Evolutionary conservation across 129 eudicot species (phyloP).

Genomic region (Helichrysum umbraculigerum): DNA sequence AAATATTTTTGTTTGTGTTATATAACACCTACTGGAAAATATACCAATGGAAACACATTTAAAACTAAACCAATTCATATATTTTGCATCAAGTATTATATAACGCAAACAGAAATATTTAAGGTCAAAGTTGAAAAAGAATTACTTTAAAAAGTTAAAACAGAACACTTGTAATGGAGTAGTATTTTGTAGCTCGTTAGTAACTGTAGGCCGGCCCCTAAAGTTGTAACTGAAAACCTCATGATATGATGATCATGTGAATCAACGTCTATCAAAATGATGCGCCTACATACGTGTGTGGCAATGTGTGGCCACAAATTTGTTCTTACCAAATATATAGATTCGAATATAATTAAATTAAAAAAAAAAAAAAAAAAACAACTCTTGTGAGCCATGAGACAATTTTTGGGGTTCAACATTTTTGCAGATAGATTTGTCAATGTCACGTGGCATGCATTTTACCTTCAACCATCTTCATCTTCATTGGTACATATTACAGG

Average conservation of each 20-base stretch:
- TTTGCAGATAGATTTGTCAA: conserved; percentile 28
- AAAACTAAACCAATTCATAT: too few relatives aligned
- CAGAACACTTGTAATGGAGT: too few relatives aligned
- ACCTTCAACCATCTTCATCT: not conserved
- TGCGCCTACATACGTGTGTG: not conserved
- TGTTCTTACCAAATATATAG: not conserved
- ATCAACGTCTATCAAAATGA: not conserved
- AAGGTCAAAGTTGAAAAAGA: too few relatives aligned
- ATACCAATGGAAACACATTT: too few relatives aligned
- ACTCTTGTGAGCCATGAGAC: conserved; percentile 18
- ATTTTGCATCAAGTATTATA: too few relatives aligned
- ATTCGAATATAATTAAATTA: too few relatives aligned
- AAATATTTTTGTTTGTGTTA: too few relatives aligned
- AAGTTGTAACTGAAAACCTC: not conserved
- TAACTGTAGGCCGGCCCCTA: not conserved
- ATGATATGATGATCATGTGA: conserved; percentile 25
- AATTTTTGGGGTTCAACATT: conserved; percentile 20
- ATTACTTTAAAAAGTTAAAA: too few relatives aligned
- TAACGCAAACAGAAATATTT: too few relatives aligned
- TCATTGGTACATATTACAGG: not conserved
- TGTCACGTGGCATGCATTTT: conserved; percentile 24
- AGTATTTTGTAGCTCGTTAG: not conserved
- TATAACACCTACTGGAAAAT: too few relatives aligned
- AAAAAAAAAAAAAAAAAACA: not conserved
- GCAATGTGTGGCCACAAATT: conserved; percentile 14